These are phyloP conservation scores for Ogataea methylovora DNA, from an alignment of 805 yeast genomes.

Conservation along the genomic window DNA sequence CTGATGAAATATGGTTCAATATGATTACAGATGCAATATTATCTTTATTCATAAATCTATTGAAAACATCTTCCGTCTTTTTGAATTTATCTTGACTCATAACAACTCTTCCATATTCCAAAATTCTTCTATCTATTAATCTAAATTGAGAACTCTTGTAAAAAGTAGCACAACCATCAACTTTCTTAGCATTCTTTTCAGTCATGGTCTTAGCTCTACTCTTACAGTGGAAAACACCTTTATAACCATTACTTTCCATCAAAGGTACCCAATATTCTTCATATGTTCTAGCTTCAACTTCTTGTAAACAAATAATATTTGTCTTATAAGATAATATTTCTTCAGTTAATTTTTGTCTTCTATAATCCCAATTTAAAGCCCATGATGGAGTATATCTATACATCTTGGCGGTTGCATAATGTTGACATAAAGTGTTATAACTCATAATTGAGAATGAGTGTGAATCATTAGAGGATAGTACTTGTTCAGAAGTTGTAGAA, in stretches of 20 bases:
- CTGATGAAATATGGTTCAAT: slow-evolving; percentile 66
- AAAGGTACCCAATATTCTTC: slow-evolving; percentile 83
- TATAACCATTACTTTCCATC: slow-evolving; percentile 67
- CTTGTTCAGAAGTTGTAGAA: slow-evolving; percentile 15
- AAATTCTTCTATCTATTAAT: slow-evolving; percentile 58
- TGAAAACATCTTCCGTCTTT: slow-evolving; percentile 89
- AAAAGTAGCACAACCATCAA: slow-evolving; percentile 98
- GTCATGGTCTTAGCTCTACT: slow-evolving; percentile 89
- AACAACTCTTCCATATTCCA: slow-evolving; percentile 80
- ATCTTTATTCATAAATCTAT: slow-evolving; percentile 94
- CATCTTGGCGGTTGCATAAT: slow-evolving; percentile 87
- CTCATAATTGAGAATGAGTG: slow-evolving; percentile 68
- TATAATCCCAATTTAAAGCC: slow-evolving; percentile 93
- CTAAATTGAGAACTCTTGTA: slow-evolving; percentile 64
- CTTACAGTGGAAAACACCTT: slow-evolving; percentile 76
- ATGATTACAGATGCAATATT: slow-evolving; percentile 77
- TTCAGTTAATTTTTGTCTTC: slow-evolving; percentile 67
- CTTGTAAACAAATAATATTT: slow-evolving; percentile 89
- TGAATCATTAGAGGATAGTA: slow-evolving; percentile 21
- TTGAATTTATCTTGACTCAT: slow-evolving; percentile 80
- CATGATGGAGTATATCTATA: slow-evolving; percentile 94
- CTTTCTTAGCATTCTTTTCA: slow-evolving; percentile 74
- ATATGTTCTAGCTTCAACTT: slow-evolving; percentile 81
- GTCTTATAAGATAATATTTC: slow-evolving; percentile 61
- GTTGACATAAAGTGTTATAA: slow-evolving; percentile 91